phyloP scores from a whole-genome alignment of 2,329 filamentous ascomycete genomes.

The Sporothrix brasiliensis region DNA sequence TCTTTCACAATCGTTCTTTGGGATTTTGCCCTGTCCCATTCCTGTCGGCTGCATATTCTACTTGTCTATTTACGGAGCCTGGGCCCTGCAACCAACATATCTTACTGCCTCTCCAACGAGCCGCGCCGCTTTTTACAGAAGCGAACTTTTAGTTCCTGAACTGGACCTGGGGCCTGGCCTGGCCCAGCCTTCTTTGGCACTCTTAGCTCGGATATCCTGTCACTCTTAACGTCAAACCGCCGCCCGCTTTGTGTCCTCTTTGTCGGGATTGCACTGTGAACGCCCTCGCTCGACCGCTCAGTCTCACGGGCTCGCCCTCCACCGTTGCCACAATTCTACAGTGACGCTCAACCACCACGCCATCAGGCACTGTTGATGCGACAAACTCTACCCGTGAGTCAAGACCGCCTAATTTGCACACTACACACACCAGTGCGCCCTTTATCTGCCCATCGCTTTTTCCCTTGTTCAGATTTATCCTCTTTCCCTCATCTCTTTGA shows the following conservation, averaged over 20 bases:
- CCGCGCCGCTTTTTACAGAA: slow-evolving; percentile 34
- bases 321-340: slow-evolving; percentile 5
- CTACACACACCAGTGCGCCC: not conserved
- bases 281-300: slow-evolving; percentile 1
- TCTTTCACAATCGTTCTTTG: not conserved
- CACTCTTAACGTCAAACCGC: slow-evolving; percentile 18
- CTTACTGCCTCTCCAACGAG: slow-evolving; percentile 20
- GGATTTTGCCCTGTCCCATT: not conserved
- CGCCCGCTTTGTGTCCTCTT: slow-evolving; percentile 12
- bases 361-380: slow-evolving; percentile 21
- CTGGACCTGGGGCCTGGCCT: slow-evolving; percentile 8
- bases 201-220: slow-evolving; percentile 25
- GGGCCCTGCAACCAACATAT: slow-evolving; percentile 21
- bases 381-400: slow-evolving; percentile 24
- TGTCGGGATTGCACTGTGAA: slow-evolving; percentile 18
- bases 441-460: slow-evolving; percentile 19
- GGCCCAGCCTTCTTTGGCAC: slow-evolving; percentile 14
- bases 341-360: slow-evolving; percentile 22
- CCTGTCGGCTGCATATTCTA: slow-evolving; percentile 6
- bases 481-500: slow-evolving; percentile 5
- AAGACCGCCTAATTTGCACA: slow-evolving; percentile 19
- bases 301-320: slow-evolving; percentile 24
- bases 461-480: not conserved
- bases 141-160: slow-evolving; percentile 28
- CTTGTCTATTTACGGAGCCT: not conserved